Conservation (phyloP, 2,329 filamentous ascomycete species). For the Macrophomina tecta region DNA sequence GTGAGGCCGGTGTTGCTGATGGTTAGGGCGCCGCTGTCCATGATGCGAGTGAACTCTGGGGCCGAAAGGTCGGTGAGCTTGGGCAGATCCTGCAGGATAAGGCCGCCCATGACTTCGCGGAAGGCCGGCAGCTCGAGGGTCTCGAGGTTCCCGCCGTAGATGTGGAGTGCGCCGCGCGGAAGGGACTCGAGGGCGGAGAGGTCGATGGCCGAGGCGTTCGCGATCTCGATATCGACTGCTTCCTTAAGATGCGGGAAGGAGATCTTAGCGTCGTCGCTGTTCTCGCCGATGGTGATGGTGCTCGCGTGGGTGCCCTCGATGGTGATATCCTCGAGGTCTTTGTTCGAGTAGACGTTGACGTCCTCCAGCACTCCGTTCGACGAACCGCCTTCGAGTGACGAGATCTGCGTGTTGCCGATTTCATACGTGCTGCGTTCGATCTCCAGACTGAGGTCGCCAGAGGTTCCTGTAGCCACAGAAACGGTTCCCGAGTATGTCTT, state of each 20-base stretch:
- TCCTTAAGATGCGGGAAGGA: slow-evolving; percentile 13
- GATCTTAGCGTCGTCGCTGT: slow-evolving; percentile 9
- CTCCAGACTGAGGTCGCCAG: neutral
- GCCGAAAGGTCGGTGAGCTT: slow-evolving; percentile 9
- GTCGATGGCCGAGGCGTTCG: slow-evolving; percentile 1
- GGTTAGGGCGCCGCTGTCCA: slow-evolving; percentile 9
- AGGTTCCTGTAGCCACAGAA: slow-evolving; percentile 7
- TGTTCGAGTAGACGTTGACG: slow-evolving; percentile 13
- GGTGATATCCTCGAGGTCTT: slow-evolving; percentile 1
- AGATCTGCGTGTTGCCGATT: neutral
- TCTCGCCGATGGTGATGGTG: slow-evolving; percentile 13
- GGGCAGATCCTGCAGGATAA: slow-evolving; percentile 13
- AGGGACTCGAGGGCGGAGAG: slow-evolving; percentile 1
- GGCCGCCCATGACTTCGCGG: neutral
- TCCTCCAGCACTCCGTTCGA: neutral
- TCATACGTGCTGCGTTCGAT: neutral
- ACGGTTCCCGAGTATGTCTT: slow-evolving; percentile 16
- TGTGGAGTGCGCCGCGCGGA: slow-evolving; percentile 4
- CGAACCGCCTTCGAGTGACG: neutral
- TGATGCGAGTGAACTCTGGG: slow-evolving; percentile 15
- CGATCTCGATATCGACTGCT: slow-evolving; percentile 20
- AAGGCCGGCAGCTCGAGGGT: neutral
- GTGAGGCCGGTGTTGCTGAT: slow-evolving; percentile 10
- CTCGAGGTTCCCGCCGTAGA: neutral
- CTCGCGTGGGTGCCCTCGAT: slow-evolving; percentile 7